phyloP scores from a whole-genome alignment of 345 rosid genomes.

The Combretum micranthum region DNA sequence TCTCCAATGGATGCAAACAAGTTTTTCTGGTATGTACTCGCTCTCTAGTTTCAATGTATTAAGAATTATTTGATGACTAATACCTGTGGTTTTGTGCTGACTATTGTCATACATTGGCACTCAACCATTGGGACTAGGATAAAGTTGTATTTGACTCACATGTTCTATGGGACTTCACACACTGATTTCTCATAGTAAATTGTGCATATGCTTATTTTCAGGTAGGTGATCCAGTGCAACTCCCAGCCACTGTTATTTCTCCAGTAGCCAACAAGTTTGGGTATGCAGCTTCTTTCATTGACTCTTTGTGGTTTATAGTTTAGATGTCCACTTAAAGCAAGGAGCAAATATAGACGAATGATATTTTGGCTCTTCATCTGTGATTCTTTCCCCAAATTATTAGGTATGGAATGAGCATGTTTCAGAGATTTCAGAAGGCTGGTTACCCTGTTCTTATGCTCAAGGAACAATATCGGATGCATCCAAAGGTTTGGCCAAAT shows the following conservation, averaged over 20 bases:
- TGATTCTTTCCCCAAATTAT: conserved; percentile 9
- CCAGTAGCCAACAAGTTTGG: conserved; percentile 63
- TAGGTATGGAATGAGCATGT: conserved; percentile 91
- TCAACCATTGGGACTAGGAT: no score
- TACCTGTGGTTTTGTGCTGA: no score
- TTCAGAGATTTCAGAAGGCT: conserved; percentile 91
- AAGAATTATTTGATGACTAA: not conserved
- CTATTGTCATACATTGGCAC: no score
- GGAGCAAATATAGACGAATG: no score
- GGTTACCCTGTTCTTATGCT: conserved; percentile 95
- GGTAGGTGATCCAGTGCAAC: conserved; percentile 97
- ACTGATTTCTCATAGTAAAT: not conserved
- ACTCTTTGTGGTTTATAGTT: no score
- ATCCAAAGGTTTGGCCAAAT: conserved; percentile 66
- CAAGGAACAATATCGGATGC: conserved; percentile 93
- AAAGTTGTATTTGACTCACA: not conserved
- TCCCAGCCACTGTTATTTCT: conserved; percentile 97
- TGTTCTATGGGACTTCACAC: not conserved
- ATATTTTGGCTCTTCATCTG: not conserved
- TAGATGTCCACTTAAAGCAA: no score
- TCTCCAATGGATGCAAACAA: conserved; percentile 94
- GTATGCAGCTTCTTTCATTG: conserved; percentile 26
- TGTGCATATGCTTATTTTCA: conserved; percentile 14
- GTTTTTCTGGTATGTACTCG: conserved; percentile 70
- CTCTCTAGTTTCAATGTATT: not conserved